These are phyloP conservation scores for Panicum miliaceum DNA, from an alignment of 176 grass and related monocot species.

Conservation along the genomic window DNA sequence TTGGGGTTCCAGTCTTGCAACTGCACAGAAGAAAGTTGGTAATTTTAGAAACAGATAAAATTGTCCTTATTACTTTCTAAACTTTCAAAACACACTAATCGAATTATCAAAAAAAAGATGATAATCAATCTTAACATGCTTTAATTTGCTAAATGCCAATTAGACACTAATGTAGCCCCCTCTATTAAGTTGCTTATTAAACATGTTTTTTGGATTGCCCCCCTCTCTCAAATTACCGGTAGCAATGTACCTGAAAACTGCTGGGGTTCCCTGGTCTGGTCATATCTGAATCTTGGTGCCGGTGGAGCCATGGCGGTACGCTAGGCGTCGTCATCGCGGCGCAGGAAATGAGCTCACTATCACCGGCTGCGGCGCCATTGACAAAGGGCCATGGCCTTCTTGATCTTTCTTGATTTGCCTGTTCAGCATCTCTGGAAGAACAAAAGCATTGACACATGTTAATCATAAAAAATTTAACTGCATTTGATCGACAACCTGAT, in stretches of 20 bases:
- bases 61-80: not conserved
- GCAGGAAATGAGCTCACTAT: conserved; percentile 45
- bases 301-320: conserved; percentile 59
- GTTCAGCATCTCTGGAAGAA: conserved; percentile 48
- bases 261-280: conserved; percentile 8
- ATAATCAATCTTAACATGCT: not conserved
- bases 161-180: not conserved
- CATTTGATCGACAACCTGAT: not conserved
- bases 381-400: conserved; percentile 32
- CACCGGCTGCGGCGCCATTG: not conserved
- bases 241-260: conserved; percentile 45
- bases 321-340: not conserved
- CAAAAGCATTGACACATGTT: not conserved
- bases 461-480: not conserved
- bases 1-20: conserved; percentile 59
- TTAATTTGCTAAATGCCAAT: not conserved
- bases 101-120: not conserved
- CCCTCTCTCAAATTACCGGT: too few species aligned
- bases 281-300: conserved; percentile 45
- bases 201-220: not conserved
- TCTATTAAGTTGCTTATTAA: not conserved
- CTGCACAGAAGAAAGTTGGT: conserved; percentile 24
- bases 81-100: not conserved
- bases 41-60: not conserved
- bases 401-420: conserved; percentile 33